Base-by-base conservation (phyloP, 768 basidiomycete genomes). In the Polyporus arcularius region DNA sequence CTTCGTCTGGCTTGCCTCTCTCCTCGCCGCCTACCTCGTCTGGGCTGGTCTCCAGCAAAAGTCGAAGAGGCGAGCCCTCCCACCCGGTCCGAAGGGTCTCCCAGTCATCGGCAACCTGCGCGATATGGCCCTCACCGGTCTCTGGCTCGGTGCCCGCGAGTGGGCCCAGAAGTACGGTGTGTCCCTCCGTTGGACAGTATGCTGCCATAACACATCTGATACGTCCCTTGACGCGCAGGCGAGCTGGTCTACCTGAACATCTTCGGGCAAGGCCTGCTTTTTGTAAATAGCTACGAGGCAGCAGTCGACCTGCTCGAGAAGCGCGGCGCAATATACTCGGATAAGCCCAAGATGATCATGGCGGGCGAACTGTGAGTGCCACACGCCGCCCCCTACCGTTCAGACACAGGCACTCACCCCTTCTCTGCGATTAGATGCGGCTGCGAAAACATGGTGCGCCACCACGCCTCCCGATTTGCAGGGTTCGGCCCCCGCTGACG, bases 391-490 rank as follows among this genome's bases (percentile, higher is more conserved):
- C 55, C 39, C 43, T 55, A 40, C 42, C 31, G 18, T 12, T 51
- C 49, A 18, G 40, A 35, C 21, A 31, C 32, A n/a, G 15, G 6
- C 12, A 16, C 12, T 50, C 30, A 43, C 43, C 9, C 10, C n/a
- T 16, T 31, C 31, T 16, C 16, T 39, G 53, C 41, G 31, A 12
- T 14, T 53, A 78, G 75, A 16, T 74, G 87, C 66, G 86, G 86
- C 41, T 88, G 86, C 70, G 80, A 88, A 67, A 83, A 86, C 69
- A 88, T 89, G 85, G 82, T 81, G 64, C 68, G 80, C 63, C 55
- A 55, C 55, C 12, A 21, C 49, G 26, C 46, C 40, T 30, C 43
- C 50, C 51, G 30, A 35, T 18, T 28, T 31, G 41, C 41, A 12
- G 31, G 38, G 47, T 53, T 35, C 53, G 47, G 21, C 8, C 46